Evolutionary conservation across 2,329 filamentous ascomycete species (phyloP).

Genomic region (Colletotrichum gigasporum): DNA sequence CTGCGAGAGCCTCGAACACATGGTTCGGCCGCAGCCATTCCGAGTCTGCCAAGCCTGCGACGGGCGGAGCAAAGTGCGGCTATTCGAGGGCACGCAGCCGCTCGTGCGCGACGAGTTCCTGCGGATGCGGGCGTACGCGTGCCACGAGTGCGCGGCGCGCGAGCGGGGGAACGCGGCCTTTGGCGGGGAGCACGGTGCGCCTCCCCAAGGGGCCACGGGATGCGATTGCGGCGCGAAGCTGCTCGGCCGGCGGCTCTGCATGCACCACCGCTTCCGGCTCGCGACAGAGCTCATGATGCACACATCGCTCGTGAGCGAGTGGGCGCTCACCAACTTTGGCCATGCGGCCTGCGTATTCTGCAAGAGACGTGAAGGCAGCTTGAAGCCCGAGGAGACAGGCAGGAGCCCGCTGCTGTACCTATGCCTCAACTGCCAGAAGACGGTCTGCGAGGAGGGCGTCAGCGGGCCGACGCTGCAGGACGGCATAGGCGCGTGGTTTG

Average conservation of each 20-base stretch:
- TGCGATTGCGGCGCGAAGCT: slow-evolving; percentile 49
- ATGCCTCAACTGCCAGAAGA: slow-evolving; percentile 44
- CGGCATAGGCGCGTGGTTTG: slow-evolving; percentile 22
- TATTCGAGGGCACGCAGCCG: slow-evolving; percentile 29
- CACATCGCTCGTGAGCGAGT: slow-evolving; percentile 38
- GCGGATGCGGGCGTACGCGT: slow-evolving; percentile 48
- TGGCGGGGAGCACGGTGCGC: slow-evolving; percentile 3
- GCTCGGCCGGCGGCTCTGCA: slow-evolving; percentile 43
- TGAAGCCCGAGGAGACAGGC: neutral
- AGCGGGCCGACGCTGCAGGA: slow-evolving; percentile 1
- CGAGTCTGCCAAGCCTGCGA: slow-evolving; percentile 40
- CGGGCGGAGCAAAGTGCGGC: slow-evolving; percentile 23
- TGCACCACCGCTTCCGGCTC: slow-evolving; percentile 44
- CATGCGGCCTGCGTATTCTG: slow-evolving; percentile 44
- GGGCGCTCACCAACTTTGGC: slow-evolving; percentile 36
- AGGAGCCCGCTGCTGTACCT: slow-evolving; percentile 40
- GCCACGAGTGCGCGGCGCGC: slow-evolving; percentile 39
- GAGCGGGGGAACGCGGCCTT: neutral
- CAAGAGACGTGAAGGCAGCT: slow-evolving; percentile 26
- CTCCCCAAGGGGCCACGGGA: slow-evolving; percentile 47
- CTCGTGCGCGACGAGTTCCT: slow-evolving; percentile 37
- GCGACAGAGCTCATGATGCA: slow-evolving; percentile 36
- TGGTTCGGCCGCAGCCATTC: neutral
- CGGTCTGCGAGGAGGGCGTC: slow-evolving; percentile 28
- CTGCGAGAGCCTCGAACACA: slow-evolving; percentile 36